Evolutionary conservation across 2,329 filamentous ascomycete genomes (phyloP).

Genomic region (Gremmenia infestans): DNA sequence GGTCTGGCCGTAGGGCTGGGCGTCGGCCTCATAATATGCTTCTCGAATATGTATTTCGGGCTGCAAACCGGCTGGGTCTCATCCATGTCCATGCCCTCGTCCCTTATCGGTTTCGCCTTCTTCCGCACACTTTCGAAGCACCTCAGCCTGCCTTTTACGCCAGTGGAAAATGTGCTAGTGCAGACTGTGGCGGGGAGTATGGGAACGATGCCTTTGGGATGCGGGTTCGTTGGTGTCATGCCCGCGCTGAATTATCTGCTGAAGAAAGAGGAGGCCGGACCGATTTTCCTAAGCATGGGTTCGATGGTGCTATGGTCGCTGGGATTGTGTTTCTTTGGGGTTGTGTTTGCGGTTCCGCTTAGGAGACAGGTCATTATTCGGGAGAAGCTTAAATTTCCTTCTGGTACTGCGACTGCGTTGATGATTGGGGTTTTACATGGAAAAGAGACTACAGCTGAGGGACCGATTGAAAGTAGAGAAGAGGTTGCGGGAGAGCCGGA

Average conservation of each 20-base stretch:
- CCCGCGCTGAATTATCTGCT: conserved; percentile 88
- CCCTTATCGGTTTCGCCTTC: conserved; percentile 88
- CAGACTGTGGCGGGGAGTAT: conserved; percentile 94
- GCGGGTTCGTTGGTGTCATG: conserved; percentile 91
- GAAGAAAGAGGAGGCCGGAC: conserved; percentile 70
- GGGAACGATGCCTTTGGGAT: conserved; percentile 93
- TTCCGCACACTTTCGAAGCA: conserved; percentile 75
- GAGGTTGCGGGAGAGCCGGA: conserved; percentile 12
- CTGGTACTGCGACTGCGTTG: conserved; percentile 89
- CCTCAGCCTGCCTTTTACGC: conserved; percentile 77
- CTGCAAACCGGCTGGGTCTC: conserved; percentile 77
- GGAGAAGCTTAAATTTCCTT: conserved; percentile 90
- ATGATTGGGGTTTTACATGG: conserved; percentile 90
- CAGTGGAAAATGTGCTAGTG: conserved; percentile 93
- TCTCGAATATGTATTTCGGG: conserved; percentile 99
- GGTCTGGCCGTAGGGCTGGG: conserved; percentile 73
- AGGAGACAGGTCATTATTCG: conserved; percentile 87
- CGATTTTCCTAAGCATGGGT: conserved; percentile 64
- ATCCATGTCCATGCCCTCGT: conserved; percentile 96
- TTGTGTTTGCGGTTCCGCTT: conserved; percentile 90
- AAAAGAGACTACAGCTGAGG: conserved; percentile 32
- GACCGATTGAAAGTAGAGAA: conserved; percentile 2
- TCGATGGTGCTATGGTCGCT: conserved; percentile 87
- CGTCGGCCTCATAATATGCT: conserved; percentile 88
- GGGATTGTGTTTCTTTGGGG: conserved; percentile 92